Base-by-base conservation (phyloP, 176 grass and related monocot genomes). In the Eleusine indica region DNA sequence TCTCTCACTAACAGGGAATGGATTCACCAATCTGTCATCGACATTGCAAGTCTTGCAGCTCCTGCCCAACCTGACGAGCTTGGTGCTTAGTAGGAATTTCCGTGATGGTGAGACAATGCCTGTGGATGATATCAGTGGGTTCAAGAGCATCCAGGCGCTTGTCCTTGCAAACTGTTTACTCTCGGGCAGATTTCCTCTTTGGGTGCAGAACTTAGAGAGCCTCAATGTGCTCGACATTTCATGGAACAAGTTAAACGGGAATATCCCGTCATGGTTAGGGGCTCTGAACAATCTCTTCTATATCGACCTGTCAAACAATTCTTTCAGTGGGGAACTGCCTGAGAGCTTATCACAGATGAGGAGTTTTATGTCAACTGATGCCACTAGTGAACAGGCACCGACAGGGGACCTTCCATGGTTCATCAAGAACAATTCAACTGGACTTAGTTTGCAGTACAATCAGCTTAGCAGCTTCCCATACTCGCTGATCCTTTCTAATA, bases 291-390 rank as follows among this genome's bases (percentile, higher is more conserved):
- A 79, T 53, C 79, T 97, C 18, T 97, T 97, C 69, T 97, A 93
- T 35, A 0, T 97, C 10, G 89, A 97, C 18, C 39, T 97, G 3
- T 93, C 94, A 18, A 93, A 78, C 21, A 93, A 97, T 52, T 93
- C 71, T 2, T 69, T 97, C 14, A 79, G 29, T n/a, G 87, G 91
- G 46, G 87, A 82, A 42, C 90, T 93, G 63, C 91, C 94, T 14
- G 39, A 32, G 13, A 81, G 89, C 82, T 60, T 97, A 40, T 81
- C 91, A 25, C 15, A 11, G 13, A 91, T 91, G 86, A 91, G 49
- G 65, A 70, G 84, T 42, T 80, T 90, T 2, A 84, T 18, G 14
- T 80, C 57, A 47, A 54, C 25, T 35, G 65, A 40, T 67, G 18
- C 21, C 0, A 16, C 19, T 0, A 65, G 41, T 6, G 77, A 74